Percentiles rank a stretch among this genome's conserved stretches.
phyloP scores from a whole-genome alignment of 2,329 filamentous ascomycete genomes.

The Phyllosticta citriasiana region DNA sequence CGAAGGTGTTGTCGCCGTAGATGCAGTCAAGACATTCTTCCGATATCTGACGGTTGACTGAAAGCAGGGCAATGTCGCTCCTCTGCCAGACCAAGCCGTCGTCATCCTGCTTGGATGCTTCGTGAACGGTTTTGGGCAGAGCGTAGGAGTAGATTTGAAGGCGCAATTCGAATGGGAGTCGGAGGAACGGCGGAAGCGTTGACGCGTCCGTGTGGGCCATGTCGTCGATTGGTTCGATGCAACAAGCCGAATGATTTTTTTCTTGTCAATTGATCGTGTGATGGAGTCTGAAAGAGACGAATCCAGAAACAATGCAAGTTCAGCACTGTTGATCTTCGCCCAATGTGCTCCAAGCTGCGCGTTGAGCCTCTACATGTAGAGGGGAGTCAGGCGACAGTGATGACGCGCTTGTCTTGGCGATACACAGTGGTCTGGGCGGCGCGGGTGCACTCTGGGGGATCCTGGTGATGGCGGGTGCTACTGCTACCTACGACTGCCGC shows the following conservation, averaged over 20 bases:
- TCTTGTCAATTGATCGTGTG: not conserved
- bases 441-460: not conserved
- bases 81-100: constrained; percentile 34
- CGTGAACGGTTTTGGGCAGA: constrained; percentile 30
- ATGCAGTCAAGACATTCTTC: constrained; percentile 35
- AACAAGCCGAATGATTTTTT: not conserved
- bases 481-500: no score
- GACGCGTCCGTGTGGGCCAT: not conserved
- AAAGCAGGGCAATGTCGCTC: constrained; percentile 31
- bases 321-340: not conserved
- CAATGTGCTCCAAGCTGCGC: not conserved
- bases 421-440: not conserved
- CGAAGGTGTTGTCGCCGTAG: constrained; percentile 38
- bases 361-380: not conserved
- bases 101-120: constrained; percentile 11
- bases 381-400: not conserved
- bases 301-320: not conserved
- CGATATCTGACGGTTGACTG: constrained; percentile 32
- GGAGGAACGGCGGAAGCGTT: constrained; percentile 21
- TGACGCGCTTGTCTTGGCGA: not conserved
- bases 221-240: not conserved
- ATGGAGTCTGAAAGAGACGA: not conserved
- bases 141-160: constrained; percentile 32
- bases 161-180: constrained; percentile 36
- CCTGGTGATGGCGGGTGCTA: not conserved